These are phyloP conservation scores for Wallacemonas sp. DNA, from an alignment of 208 protist genomes.

Conservation along the genomic window DNA sequence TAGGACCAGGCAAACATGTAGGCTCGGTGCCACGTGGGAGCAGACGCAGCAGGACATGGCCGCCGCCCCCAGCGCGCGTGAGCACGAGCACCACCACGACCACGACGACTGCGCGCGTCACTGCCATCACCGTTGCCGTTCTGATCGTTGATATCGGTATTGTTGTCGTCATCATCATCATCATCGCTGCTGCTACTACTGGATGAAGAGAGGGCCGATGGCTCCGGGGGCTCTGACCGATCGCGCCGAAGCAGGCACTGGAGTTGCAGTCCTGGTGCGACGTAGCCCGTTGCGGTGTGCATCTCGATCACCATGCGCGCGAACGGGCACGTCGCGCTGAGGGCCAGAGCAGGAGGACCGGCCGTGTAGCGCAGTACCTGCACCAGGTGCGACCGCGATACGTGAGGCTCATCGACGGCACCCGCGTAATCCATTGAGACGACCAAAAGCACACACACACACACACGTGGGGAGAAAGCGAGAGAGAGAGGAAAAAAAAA, in stretches of 20 bases:
- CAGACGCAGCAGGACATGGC: no score
- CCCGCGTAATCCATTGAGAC: no score
- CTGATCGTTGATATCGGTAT: not conserved
- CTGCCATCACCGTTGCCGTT: not conserved
- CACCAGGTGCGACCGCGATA: not conserved
- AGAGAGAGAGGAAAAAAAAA: not conserved
- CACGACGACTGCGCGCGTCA: not conserved
- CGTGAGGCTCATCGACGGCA: no score
- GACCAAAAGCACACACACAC: not conserved
- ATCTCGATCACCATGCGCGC: conserved; percentile 8
- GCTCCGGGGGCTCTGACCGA: not conserved
- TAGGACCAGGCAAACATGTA: conserved; percentile 15
- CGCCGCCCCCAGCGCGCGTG: no score
- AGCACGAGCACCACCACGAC: no score
- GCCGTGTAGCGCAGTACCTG: conserved; percentile 6
- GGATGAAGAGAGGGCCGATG: not conserved
- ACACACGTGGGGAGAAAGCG: not conserved
- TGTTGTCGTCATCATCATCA: not conserved
- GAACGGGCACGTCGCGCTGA: conserved; percentile 4
- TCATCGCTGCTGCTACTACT: not conserved
- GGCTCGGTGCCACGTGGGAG: no score
- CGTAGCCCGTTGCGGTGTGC: not conserved
- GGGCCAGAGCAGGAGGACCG: not conserved
- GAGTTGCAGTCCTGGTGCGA: conserved; percentile 6
- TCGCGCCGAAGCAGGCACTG: conserved; percentile 10